These are phyloP conservation scores for Atalantia buxifolia DNA, from an alignment of 345 rosid species.

Conservation along the genomic window DNA sequence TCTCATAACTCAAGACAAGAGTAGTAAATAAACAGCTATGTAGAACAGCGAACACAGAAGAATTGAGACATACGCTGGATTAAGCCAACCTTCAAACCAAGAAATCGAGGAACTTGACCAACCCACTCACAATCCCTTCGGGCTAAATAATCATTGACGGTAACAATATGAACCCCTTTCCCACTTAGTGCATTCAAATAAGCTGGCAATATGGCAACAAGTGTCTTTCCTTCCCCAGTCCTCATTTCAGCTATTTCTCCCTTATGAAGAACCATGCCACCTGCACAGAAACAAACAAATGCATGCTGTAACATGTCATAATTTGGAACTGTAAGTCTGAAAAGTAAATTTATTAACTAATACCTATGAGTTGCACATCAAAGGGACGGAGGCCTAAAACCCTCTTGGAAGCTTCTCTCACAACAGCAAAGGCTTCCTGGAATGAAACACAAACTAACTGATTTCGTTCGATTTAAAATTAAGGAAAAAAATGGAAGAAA, in stretches of 20 bases:
- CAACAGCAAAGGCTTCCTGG: slow-evolving; percentile 95
- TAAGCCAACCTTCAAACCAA: slow-evolving; percentile 98
- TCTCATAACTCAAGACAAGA: not conserved
- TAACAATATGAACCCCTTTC: slow-evolving; percentile 96
- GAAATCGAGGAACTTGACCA: slow-evolving; percentile 98
- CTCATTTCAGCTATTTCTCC: slow-evolving; percentile 99
- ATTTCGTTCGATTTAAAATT: not conserved
- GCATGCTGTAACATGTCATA: not conserved
- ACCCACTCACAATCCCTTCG: slow-evolving; percentile 99
- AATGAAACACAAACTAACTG: not conserved
- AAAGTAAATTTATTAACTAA: not conserved
- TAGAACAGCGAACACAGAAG: slow-evolving; percentile 16
- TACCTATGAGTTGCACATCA: slow-evolving; percentile 92
- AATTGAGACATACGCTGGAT: slow-evolving; percentile 84
- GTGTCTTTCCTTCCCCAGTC: slow-evolving; percentile 99
- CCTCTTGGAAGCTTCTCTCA: slow-evolving; percentile 89
- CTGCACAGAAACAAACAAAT: slow-evolving; percentile 33
- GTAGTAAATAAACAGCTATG: not conserved
- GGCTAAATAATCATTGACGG: slow-evolving; percentile 94
- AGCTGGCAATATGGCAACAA: slow-evolving; percentile 95
- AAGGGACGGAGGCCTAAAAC: slow-evolving; percentile 91
- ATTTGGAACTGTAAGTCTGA: not conserved
- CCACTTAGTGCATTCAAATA: slow-evolving; percentile 91
- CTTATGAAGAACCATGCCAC: slow-evolving; percentile 97
- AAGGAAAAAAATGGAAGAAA: too few species aligned